These are phyloP conservation scores for Fomes fomentarius DNA, from an alignment of 1,284 basidiomycete genomes.

Conservation along the genomic window DNA sequence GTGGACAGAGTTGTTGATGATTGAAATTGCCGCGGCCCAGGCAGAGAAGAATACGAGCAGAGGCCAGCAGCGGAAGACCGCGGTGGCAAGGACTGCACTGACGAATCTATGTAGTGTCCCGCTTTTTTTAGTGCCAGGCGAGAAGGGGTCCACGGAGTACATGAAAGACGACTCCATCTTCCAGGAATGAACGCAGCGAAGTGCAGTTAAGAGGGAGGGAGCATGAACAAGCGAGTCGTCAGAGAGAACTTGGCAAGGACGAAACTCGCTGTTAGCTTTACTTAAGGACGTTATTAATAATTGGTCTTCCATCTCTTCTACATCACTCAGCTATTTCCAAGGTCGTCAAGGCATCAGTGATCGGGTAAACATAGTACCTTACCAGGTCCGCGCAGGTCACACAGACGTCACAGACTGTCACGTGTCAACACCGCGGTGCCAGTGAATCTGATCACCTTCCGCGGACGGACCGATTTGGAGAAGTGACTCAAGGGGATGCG, in stretches of 20 bases:
- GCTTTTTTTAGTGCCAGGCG: conserved; percentile 9
- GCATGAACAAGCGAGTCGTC: conserved; percentile 1
- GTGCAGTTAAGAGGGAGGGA: conserved; percentile 6
- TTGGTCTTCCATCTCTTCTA: no score
- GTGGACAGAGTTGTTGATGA: conserved; percentile 52
- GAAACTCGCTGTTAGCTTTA: no score
- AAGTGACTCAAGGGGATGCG: no score
- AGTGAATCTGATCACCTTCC: conserved; percentile 21
- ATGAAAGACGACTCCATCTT: conserved; percentile 28
- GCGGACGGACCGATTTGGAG: no score
- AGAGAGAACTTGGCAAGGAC: neutral
- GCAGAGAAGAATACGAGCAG: conserved; percentile 62
- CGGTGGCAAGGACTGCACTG: conserved; percentile 59
- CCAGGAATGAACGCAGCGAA: no score
- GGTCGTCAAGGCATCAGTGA: no score
- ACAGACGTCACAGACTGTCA: conserved; percentile 9
- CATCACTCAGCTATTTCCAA: no score
- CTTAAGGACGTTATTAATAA: no score
- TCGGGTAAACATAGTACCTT: no score
- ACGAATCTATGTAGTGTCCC: conserved; percentile 36
- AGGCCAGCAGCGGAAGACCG: conserved; percentile 70
- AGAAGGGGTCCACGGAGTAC: conserved; percentile 29
- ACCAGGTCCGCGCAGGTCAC: no score
- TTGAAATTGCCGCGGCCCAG: conserved; percentile 58
- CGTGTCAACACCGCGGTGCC: conserved; percentile 19